Conservation (phyloP, 108 stramenopile genomes). For the Nitzschia sp. region DNA sequence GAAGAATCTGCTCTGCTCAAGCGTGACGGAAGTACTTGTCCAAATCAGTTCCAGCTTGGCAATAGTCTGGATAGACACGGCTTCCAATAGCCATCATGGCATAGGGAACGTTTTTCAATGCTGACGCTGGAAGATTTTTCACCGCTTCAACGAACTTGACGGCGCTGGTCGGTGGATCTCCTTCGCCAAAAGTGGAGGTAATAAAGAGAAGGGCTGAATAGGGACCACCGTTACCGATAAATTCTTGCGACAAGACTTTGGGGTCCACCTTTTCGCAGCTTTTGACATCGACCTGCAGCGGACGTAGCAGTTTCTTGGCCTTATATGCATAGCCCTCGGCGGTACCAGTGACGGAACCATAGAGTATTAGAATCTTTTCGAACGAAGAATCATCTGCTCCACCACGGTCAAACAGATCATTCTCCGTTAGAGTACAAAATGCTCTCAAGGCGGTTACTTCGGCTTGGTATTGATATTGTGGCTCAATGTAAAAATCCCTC, state of each 20-base stretch:
- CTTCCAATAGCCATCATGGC: constrained; percentile 32
- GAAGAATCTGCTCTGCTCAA: too few species aligned
- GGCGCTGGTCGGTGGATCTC: constrained; percentile 11
- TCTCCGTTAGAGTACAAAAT: neutral
- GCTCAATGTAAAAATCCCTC: constrained; percentile 33
- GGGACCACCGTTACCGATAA: neutral
- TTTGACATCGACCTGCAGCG: neutral
- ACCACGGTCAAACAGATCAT: constrained; percentile 2
- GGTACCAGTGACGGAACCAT: constrained; percentile 34
- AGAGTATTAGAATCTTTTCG: constrained; percentile 12
- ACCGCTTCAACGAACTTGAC: neutral
- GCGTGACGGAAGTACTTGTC: constrained; percentile 2
- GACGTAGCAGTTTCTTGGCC: neutral
- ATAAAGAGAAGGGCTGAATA: constrained; percentile 12
- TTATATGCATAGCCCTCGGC: constrained; percentile 17
- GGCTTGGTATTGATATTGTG: constrained; percentile 30
- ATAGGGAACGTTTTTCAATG: neutral
- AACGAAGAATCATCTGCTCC: neutral
- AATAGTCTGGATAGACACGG: constrained; percentile 32
- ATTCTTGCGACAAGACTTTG: neutral
- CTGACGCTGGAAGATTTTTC: neutral
- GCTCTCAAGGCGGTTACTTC: too few species aligned
- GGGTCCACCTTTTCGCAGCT: constrained; percentile 21
- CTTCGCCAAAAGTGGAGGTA: constrained; percentile 29
- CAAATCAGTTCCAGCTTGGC: constrained; percentile 24